Percentiles rank a stretch among this genome's conserved stretches.
Conservation (phyloP, 2,329 filamentous ascomycete genomes). For the Ceratocystiopsis minuta region DNA sequence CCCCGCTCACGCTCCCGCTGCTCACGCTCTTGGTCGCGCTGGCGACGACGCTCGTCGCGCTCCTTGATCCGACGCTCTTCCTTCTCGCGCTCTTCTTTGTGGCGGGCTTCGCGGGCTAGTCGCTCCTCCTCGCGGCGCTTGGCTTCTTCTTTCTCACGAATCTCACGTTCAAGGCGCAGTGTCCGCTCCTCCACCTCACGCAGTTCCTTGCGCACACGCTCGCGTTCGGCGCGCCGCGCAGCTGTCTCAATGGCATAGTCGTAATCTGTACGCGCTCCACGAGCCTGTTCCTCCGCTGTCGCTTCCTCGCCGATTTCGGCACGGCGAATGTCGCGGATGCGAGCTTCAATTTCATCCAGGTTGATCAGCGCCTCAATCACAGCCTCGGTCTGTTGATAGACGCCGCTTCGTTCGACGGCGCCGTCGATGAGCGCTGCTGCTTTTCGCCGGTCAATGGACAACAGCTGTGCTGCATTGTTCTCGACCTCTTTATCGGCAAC, state of each 20-base stretch:
- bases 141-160: conserved; percentile 27
- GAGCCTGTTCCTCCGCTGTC: conserved; percentile 44
- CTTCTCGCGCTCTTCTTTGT: conserved; percentile 19
- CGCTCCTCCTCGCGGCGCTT: conserved; percentile 18
- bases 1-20: conserved; percentile 22
- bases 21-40: conserved; percentile 19
- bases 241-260: conserved; percentile 54
- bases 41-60: conserved; percentile 19
- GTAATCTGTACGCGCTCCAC: conserved; percentile 54
- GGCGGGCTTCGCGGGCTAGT: conserved; percentile 15
- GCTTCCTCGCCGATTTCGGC: conserved; percentile 52
- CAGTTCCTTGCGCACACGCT: conserved; percentile 41
- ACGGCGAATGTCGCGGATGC: conserved; percentile 49
- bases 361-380: conserved; percentile 53
- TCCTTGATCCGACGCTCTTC: conserved; percentile 24
- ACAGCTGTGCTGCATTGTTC: conserved; percentile 50
- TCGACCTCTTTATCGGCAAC: conserved; percentile 60
- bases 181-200: conserved; percentile 43
- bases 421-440: conserved; percentile 62
- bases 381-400: conserved; percentile 54
- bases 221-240: conserved; percentile 39
- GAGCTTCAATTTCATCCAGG: conserved; percentile 46
- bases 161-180: conserved; percentile 36
- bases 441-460: conserved; percentile 56
- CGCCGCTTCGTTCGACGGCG: conserved; percentile 55